Conservation (phyloP, 768 basidiomycete species). For the Royoungia palumana region DNA sequence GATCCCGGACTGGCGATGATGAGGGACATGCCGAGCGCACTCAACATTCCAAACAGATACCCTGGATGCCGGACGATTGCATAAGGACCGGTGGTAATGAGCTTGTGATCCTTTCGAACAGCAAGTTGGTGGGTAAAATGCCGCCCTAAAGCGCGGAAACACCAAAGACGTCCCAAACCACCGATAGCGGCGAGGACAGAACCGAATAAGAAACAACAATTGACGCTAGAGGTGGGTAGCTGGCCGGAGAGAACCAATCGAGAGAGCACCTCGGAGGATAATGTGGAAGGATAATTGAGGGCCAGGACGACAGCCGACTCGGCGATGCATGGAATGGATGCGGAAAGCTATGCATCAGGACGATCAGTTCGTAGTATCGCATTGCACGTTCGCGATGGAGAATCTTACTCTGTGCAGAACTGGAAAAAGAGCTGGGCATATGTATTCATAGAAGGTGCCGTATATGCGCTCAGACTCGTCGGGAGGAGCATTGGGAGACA, state of each 20-base stretch:
- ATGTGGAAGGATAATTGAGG: slow-evolving; percentile 8
- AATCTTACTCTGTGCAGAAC: slow-evolving; percentile 22
- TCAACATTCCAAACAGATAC: slow-evolving; percentile 27
- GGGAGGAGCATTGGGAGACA: slow-evolving; percentile 19
- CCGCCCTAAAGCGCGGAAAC: slow-evolving; percentile 31
- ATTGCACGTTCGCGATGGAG: background rate
- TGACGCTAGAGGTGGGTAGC: slow-evolving; percentile 20
- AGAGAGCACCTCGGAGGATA: slow-evolving; percentile 23
- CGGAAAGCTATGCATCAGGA: slow-evolving; percentile 18
- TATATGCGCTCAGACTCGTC: slow-evolving; percentile 17
- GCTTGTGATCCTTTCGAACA: slow-evolving; percentile 27
- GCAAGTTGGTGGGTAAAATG: slow-evolving; percentile 37
- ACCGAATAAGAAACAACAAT: slow-evolving; percentile 30
- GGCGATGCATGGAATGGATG: slow-evolving; percentile 29
- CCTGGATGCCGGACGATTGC: slow-evolving; percentile 35
- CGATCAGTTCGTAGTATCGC: slow-evolving; percentile 1
- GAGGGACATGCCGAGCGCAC: slow-evolving; percentile 30
- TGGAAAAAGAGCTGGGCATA: slow-evolving; percentile 22
- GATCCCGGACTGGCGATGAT: slow-evolving; percentile 32
- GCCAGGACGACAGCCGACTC: slow-evolving; percentile 24
- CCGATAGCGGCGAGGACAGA: slow-evolving; percentile 27
- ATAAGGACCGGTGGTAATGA: slow-evolving; percentile 36
- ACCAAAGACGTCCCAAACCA: slow-evolving; percentile 34
- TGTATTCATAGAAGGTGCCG: slow-evolving; percentile 20
- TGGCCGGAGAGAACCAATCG: slow-evolving; percentile 15